A percentile compares a stretch with the other conserved stretches of the same genome.
Conservation (phyloP, 257 asterid genomes). For the Solanum commersonii region DNA sequence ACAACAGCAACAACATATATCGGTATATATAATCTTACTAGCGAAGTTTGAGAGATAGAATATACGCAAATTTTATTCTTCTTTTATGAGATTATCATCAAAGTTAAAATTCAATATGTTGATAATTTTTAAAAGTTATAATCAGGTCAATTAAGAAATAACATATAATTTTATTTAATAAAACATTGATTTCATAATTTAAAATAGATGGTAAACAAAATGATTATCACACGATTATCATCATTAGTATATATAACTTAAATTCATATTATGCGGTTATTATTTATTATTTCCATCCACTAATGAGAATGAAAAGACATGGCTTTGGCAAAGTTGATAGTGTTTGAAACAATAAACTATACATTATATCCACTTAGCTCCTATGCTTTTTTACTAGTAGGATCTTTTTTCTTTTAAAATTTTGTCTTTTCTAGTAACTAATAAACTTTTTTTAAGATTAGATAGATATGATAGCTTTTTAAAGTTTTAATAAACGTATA, state of each 20-base stretch:
- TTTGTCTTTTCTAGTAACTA: background rate
- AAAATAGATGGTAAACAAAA: background rate
- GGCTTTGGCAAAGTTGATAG: background rate
- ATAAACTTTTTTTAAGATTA: background rate
- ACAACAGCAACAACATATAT: no score
- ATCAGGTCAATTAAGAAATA: background rate
- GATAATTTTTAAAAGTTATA: no score
- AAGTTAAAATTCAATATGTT: background rate
- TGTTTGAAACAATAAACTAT: background rate
- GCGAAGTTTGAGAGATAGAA: no score
- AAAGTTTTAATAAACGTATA: background rate
- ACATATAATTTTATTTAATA: background rate
- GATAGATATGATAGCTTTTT: background rate
- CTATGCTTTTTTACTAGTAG: background rate
- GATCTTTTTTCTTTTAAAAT: background rate
- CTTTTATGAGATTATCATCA: no score
- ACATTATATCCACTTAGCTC: conserved; percentile 26
- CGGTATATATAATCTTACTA: no score
- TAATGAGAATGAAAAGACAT: background rate
- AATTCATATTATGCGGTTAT: background rate
- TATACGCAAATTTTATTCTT: no score
- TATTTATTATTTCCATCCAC: background rate
- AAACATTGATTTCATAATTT: background rate
- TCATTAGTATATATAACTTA: background rate
- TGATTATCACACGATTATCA: background rate